Conservation (phyloP, 805 yeast species). For the Kluyveromyces dobzhanskii region DNA sequence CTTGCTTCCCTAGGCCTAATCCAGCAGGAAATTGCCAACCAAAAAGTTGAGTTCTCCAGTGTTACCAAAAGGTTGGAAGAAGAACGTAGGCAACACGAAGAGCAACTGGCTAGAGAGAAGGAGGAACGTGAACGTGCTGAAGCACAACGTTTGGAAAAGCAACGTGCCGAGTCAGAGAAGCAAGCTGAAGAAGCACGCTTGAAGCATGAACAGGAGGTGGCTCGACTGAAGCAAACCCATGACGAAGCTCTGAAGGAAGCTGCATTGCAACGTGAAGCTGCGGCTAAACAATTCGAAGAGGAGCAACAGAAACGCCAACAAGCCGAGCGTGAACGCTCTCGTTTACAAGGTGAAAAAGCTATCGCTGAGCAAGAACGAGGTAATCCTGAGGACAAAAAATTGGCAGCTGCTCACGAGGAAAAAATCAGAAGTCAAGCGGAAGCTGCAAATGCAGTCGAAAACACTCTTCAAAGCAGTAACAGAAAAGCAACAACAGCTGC, state of each 20-base stretch:
- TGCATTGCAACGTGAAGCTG: conserved; percentile 6
- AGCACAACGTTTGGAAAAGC: conserved; percentile 17
- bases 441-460: conserved; percentile 9
- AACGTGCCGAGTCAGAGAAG: conserved; percentile 18
- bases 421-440: conserved; percentile 10
- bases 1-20: conserved; percentile 17
- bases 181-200: conserved; percentile 12
- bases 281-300: conserved; percentile 6
- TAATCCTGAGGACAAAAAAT: conserved; percentile 7
- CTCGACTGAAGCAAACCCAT: conserved; percentile 14
- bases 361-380: conserved; percentile 10
- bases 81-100: conserved; percentile 21
- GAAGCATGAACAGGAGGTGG: conserved; percentile 19
- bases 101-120: conserved; percentile 18
- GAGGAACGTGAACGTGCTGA: conserved; percentile 21
- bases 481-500: conserved; percentile 1
- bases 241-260: conserved; percentile 12
- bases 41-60: conserved; percentile 18
- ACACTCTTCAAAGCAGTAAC: conserved; percentile 2
- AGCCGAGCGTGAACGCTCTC: conserved; percentile 8
- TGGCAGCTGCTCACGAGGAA: conserved; percentile 6
- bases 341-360: conserved; percentile 11
- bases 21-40: conserved; percentile 25
- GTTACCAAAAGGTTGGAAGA: conserved; percentile 23
- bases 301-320: conserved; percentile 12